Conservation (phyloP, 306 rosid species). For the Senna siamea region DNA sequence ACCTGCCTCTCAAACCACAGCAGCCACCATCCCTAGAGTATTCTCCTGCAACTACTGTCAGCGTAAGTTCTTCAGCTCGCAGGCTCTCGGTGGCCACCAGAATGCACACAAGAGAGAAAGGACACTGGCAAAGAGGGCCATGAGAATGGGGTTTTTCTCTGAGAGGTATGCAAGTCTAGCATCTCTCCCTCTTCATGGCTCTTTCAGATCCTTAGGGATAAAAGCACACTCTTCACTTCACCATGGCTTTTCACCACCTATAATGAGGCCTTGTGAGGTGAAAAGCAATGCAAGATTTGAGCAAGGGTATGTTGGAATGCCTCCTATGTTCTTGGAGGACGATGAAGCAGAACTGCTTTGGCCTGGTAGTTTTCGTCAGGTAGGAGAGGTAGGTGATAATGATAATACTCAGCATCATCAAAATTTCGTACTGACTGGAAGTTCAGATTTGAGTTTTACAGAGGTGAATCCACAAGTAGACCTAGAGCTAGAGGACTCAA, state of each 20-base stretch:
- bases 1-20: constrained; percentile 55
- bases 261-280: constrained; percentile 55
- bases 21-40: constrained; percentile 55
- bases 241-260: constrained; percentile 55
- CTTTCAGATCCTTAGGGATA: constrained; percentile 77
- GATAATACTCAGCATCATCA: constrained; percentile 41
- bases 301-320: constrained; percentile 54
- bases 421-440: constrained; percentile 54
- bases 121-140: constrained; percentile 79
- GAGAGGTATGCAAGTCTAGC: constrained; percentile 72
- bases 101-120: constrained; percentile 92
- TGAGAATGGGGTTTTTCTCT: constrained; percentile 78
- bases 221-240: constrained; percentile 85
- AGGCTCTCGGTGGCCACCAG: constrained; percentile 97
- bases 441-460: constrained; percentile 53
- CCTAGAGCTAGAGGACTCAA: constrained; percentile 49
- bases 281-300: constrained; percentile 60
- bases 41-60: constrained; percentile 91
- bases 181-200: constrained; percentile 79
- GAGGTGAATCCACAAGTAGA: constrained; percentile 58
- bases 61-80: constrained; percentile 88
- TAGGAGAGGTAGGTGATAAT: constrained; percentile 41
- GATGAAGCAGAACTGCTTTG: constrained; percentile 73
- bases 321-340: constrained; percentile 72
- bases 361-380: constrained; percentile 90